Evolutionary conservation across 2,329 filamentous ascomycete genomes (phyloP).

Genomic region (Cyanodermella asteris): DNA sequence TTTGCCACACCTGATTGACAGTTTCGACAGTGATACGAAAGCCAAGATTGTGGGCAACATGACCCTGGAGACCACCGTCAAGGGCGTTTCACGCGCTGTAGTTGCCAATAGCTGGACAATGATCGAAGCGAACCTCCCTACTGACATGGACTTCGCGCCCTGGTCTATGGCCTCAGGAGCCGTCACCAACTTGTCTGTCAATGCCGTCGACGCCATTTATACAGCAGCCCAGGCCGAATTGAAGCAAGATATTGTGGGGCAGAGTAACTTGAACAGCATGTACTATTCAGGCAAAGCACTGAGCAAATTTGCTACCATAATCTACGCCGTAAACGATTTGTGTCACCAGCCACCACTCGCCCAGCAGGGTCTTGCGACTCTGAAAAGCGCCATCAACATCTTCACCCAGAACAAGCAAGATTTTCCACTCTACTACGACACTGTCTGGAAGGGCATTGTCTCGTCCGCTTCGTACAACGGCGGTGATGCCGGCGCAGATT

Average conservation of each 20-base stretch:
- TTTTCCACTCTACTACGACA: conserved; percentile 34
- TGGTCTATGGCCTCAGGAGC: conserved; percentile 37
- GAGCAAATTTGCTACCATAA: conserved; percentile 51
- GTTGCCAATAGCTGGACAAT: conserved; percentile 56
- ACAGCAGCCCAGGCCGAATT: conserved; percentile 50
- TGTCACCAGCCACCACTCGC: conserved; percentile 35
- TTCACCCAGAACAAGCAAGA: conserved; percentile 48
- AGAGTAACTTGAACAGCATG: conserved; percentile 64
- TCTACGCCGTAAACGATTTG: conserved; percentile 44
- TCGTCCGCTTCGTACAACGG: conserved; percentile 52
- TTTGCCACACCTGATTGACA: conserved; percentile 63
- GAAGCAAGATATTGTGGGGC: conserved; percentile 48
- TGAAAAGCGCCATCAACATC: conserved; percentile 43
- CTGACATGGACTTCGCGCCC: conserved; percentile 54
- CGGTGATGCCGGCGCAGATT: conserved; percentile 51
- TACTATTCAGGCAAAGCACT: conserved; percentile 81
- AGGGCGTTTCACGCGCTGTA: conserved; percentile 56
- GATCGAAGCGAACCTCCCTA: conserved; percentile 49
- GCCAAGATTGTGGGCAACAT: conserved; percentile 24
- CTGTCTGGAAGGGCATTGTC: conserved; percentile 56
- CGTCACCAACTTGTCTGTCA: conserved; percentile 17
- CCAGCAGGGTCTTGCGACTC: conserved; percentile 32
- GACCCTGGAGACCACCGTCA: conserved; percentile 58
- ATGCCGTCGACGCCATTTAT: conserved; percentile 37
- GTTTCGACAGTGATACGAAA: conserved; percentile 40